Percentiles rank a stretch among this genome's conserved stretches.
Conservation (phyloP, 2,329 filamentous ascomycete genomes). For the Ampelomyces quisqualis region DNA sequence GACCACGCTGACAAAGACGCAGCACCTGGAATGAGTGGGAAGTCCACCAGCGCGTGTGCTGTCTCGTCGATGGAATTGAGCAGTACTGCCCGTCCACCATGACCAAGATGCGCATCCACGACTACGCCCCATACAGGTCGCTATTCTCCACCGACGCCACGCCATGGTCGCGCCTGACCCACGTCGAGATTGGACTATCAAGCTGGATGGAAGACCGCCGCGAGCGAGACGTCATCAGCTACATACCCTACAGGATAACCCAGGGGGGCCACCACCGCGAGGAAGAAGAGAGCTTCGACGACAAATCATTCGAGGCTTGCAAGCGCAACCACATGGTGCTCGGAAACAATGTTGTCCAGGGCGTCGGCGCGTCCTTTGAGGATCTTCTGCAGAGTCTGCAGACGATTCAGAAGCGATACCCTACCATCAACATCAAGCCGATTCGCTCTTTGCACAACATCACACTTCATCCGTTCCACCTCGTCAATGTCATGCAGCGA, state of each 20-base stretch:
- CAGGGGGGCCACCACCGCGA: slow-evolving; percentile 38
- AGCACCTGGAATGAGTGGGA: slow-evolving; percentile 43
- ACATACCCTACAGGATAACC: slow-evolving; percentile 37
- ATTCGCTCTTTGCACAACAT: slow-evolving; percentile 31
- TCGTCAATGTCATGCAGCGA: slow-evolving; percentile 38
- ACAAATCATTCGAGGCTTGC: slow-evolving; percentile 37
- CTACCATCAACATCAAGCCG: slow-evolving; percentile 36
- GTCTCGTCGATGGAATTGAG: slow-evolving; percentile 37
- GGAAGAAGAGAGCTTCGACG: slow-evolving; percentile 40
- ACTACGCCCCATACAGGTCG: slow-evolving; percentile 39
- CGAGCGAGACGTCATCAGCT: slow-evolving; percentile 37
- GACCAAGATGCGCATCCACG: slow-evolving; percentile 37
- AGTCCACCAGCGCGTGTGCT: slow-evolving; percentile 42
- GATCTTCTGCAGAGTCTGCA: slow-evolving; percentile 36
- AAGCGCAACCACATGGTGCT: slow-evolving; percentile 38
- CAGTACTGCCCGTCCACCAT: slow-evolving; percentile 34
- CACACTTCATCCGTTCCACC: slow-evolving; percentile 37
- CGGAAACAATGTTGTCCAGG: slow-evolving; percentile 38
- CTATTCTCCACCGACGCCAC: slow-evolving; percentile 38
- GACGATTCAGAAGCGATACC: slow-evolving; percentile 33
- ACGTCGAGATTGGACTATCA: slow-evolving; percentile 37
- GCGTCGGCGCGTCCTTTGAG: slow-evolving; percentile 36
- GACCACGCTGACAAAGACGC: slow-evolving; percentile 8
- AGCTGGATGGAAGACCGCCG: slow-evolving; percentile 41
- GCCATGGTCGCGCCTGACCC: slow-evolving; percentile 33